Evolutionary conservation across 257 asterid genomes (phyloP).

Genomic region (Verbena officinalis): DNA sequence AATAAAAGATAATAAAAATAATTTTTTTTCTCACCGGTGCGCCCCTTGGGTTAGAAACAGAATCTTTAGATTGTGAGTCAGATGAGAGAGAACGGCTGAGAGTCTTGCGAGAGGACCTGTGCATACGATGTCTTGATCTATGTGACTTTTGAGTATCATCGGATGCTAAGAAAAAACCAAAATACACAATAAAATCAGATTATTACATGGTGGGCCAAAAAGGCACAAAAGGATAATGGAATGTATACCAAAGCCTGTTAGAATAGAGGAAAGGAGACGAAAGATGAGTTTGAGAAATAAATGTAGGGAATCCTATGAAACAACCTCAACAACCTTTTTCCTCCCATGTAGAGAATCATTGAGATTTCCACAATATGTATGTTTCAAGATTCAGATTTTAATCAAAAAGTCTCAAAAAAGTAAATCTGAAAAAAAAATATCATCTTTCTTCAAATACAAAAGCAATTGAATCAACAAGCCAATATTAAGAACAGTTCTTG

Average conservation of each 20-base stretch:
- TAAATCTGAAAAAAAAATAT: no score
- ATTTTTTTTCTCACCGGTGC: constrained; percentile 48
- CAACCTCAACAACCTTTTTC: constrained; percentile 29
- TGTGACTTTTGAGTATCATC: constrained; percentile 80
- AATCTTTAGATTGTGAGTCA: constrained; percentile 73
- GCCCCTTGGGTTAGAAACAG: constrained; percentile 49
- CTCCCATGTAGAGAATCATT: not conserved
- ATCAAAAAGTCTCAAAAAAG: not conserved
- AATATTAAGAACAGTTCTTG: not conserved
- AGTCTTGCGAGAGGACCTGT: constrained; percentile 59
- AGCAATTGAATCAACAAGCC: not conserved
- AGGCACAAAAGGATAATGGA: constrained; percentile 37
- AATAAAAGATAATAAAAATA: not conserved
- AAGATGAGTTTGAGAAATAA: constrained; percentile 1
- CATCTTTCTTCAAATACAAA: not conserved
- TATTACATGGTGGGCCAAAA: constrained; percentile 51
- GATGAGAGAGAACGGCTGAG: constrained; percentile 64
- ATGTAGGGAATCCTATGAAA: constrained; percentile 66
- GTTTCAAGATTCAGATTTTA: not conserved
- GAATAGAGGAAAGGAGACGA: constrained; percentile 23
- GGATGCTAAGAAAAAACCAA: constrained; percentile 53
- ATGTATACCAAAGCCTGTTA: constrained; percentile 26
- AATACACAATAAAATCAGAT: constrained; percentile 34
- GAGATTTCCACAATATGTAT: not conserved
- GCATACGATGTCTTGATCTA: constrained; percentile 73